Conservation (phyloP, 2,329 filamentous ascomycete species). For the Fusarium newnesense region DNA sequence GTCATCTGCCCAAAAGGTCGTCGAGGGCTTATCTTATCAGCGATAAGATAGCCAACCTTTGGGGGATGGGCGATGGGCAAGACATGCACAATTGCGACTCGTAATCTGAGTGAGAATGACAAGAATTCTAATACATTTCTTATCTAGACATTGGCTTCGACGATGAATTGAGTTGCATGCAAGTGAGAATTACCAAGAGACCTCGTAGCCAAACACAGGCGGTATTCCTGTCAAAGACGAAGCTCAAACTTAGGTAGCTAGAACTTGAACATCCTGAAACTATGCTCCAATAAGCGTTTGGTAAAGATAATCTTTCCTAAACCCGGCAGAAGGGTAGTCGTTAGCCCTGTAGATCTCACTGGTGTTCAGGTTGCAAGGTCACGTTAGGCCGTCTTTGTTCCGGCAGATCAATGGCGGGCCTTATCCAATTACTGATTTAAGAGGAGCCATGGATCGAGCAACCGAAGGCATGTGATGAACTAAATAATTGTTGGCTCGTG, state of each 20-base stretch:
- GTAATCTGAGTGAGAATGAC: no score
- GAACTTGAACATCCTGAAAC: neutral
- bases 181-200: rapidly evolving
- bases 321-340: no score
- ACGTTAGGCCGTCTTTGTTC: neutral
- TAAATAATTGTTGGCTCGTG: no score
- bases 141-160: rapidly evolving
- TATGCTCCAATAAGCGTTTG: neutral
- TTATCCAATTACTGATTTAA: no score
- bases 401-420: neutral
- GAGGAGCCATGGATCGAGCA: neutral
- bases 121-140: neutral
- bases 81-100: no score
- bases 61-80: rapidly evolving
- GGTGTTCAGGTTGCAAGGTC: neutral
- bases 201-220: neutral
- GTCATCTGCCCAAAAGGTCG: neutral
- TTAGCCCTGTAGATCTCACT: neutral
- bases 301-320: rapidly evolving
- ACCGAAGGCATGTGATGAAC: rapidly evolving
- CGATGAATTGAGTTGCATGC: rapidly evolving
- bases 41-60: neutral
- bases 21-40: neutral
- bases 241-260: no score
- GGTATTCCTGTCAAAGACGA: neutral